Percentiles rank a stretch among this genome's conserved stretches.
These are phyloP conservation scores for Lonicera japonica DNA, from an alignment of 129 eudicot genomes.

Conservation along the genomic window DNA sequence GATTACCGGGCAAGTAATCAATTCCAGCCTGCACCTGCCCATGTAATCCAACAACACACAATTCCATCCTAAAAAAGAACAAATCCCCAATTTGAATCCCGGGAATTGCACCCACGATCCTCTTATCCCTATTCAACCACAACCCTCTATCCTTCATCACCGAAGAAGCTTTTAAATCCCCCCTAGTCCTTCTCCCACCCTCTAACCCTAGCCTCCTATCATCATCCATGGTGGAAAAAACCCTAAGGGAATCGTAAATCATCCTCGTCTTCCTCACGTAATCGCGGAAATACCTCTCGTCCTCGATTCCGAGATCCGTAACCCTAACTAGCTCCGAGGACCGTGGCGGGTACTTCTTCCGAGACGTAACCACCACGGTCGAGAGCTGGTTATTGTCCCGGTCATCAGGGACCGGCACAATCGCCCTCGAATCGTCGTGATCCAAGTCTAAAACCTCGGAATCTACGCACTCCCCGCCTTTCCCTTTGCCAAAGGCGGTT, in stretches of 20 bases:
- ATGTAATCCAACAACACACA: constrained; percentile 80
- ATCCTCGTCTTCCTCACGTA: constrained; percentile 47
- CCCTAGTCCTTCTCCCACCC: constrained; percentile 29
- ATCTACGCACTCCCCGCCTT: constrained; percentile 20
- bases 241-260: constrained; percentile 51
- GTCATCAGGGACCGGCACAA: constrained; percentile 31
- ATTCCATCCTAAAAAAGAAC: constrained; percentile 58
- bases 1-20: constrained; percentile 49
- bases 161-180: constrained; percentile 48
- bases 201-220: constrained; percentile 26
- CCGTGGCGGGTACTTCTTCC: constrained; percentile 32
- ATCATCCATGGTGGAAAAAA: constrained; percentile 33
- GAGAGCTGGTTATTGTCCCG: constrained; percentile 10
- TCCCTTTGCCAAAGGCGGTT: constrained; percentile 29
- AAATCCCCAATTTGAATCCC: constrained; percentile 66
- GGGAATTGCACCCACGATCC: constrained; percentile 65
- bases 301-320: constrained; percentile 44
- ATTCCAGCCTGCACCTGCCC: constrained; percentile 77
- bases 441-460: constrained; percentile 10
- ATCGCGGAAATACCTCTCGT: constrained; percentile 46
- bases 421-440: constrained; percentile 38
- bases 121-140: constrained; percentile 68
- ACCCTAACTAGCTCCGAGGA: constrained; percentile 71
- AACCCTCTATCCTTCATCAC: constrained; percentile 53
- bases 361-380: constrained; percentile 16